Percentiles rank a stretch among this genome's conserved stretches.
These are phyloP conservation scores for Bipolaris gigantea DNA, from an alignment of 2,329 filamentous ascomycete genomes.

Conservation along the genomic window DNA sequence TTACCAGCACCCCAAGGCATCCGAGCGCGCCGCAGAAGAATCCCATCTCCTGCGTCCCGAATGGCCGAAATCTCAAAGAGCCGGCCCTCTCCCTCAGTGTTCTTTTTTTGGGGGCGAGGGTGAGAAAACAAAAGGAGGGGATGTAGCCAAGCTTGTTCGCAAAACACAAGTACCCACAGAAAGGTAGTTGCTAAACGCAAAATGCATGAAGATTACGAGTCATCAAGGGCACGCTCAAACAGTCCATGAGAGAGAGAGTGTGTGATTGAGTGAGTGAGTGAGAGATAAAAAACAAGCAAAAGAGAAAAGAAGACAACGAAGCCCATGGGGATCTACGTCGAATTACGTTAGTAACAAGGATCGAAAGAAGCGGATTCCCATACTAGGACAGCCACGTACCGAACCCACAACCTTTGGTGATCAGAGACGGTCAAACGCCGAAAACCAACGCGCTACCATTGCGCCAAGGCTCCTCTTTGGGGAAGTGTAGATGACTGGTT, in stretches of 20 bases:
- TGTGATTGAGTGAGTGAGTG: neutral
- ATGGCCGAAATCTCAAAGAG: neutral
- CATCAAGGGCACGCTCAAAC: neutral
- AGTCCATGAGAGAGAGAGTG: neutral
- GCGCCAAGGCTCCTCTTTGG: constrained; percentile 26
- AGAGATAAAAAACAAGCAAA: constrained; percentile 12
- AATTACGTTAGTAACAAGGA: neutral
- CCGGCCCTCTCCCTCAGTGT: neutral
- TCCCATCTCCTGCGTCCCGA: neutral
- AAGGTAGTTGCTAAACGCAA: neutral
- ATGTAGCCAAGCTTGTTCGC: neutral
- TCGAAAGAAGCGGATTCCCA: constrained; percentile 8
- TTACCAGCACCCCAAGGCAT: neutral
- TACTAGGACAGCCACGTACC: constrained; percentile 8
- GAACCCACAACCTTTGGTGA: constrained; percentile 31
- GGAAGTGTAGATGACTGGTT: constrained; percentile 9
- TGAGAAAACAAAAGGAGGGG: neutral
- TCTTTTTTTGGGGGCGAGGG: neutral
- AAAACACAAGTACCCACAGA: neutral
- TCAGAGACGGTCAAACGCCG: constrained; percentile 13
- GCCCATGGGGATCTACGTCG: constrained; percentile 10
- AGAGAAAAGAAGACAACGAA: constrained; percentile 2
- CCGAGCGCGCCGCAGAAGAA: neutral
- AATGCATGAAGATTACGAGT: neutral
- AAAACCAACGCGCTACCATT: constrained; percentile 35